Conservation (phyloP, 306 rosid genomes). For the Boehmeria nivea region DNA sequence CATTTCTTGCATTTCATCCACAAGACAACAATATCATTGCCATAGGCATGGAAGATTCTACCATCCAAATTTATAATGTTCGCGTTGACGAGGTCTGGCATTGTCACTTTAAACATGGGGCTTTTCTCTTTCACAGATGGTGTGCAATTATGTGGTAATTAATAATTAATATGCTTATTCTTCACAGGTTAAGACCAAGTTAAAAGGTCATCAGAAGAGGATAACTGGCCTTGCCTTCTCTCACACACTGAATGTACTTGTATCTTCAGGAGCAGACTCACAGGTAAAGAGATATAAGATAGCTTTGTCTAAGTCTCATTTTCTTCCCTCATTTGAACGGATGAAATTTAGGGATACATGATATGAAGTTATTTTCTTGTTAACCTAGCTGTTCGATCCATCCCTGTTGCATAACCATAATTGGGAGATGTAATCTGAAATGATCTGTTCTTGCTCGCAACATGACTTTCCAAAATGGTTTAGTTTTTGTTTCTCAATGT, state of each 20-base stretch:
- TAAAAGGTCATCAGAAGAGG: conserved; percentile 98
- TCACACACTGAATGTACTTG: conserved; percentile 75
- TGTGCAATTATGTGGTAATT: background rate
- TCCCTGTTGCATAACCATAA: background rate
- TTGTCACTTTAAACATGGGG: no score
- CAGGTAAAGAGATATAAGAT: conserved; percentile 54
- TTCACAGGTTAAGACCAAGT: conserved; percentile 81
- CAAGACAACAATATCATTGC: conserved; percentile 98
- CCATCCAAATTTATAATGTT: conserved; percentile 93
- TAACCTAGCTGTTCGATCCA: background rate
- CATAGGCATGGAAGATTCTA: conserved; percentile 97
- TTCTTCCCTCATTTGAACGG: background rate
- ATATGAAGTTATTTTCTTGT: background rate
- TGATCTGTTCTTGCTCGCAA: no score
- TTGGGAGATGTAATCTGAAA: background rate
- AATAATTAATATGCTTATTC: conserved; percentile 14
- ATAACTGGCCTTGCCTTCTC: conserved; percentile 98
- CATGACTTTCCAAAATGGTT: no score
- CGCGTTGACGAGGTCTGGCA: conserved; percentile 83
- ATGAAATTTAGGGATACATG: no score
- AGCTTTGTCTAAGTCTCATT: background rate
- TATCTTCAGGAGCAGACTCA: conserved; percentile 98
- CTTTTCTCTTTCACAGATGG: no score
- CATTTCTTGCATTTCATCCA: conserved; percentile 97
- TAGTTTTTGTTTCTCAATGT: no score